Base-by-base conservation (phyloP, 371 early-diverging fungal genomes). In the Rhizopus microsporus region DNA sequence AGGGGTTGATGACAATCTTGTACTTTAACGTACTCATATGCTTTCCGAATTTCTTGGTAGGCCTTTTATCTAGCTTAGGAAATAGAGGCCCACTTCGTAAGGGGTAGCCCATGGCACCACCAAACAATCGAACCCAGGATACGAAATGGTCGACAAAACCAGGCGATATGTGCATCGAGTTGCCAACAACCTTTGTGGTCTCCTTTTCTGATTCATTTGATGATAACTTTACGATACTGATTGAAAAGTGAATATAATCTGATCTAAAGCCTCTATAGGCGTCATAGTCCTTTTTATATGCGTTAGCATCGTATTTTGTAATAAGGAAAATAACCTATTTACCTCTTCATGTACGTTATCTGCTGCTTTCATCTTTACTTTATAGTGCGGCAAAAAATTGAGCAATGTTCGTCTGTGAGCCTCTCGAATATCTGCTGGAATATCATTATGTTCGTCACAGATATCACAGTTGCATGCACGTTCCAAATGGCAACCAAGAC, bases 251-350 rank as follows among this genome's bases (percentile, higher is more conserved):
- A 37, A 88, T 82, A 54, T 52, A 69, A 42, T 74, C 67, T 0
- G 86, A 81, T 53, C 88, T 74, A 62, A 87, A 90, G 8, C 88
- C 88, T 15, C 52, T 60, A 65, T 73, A 86, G 3, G 86, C 78
- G 67, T 87, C 88, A 42, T 78, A 62, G 60, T 57, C 71, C 69
- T 71, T 49, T 33, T 15, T 17, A 53, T 10, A 45, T 52, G 42
- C 34, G 35, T 47, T 30, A 60, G 35, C 29, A 38, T 47, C 44
- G 5, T 7, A 30, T 23, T 47, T 43, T 32, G 13, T 34, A 9
- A 34, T 23, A 23, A 23, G 23, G 23, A 23, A 23, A 23, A 23
- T 23, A 23, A 23, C 23, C 23, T 23, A 2, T n/a, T 50, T 50
- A 63, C 63, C 29, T 53, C 50, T 49, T 54, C 51, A 54, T 58